Conservation (phyloP, 2,329 filamentous ascomycete genomes). For the Cladosporium sp. region DNA sequence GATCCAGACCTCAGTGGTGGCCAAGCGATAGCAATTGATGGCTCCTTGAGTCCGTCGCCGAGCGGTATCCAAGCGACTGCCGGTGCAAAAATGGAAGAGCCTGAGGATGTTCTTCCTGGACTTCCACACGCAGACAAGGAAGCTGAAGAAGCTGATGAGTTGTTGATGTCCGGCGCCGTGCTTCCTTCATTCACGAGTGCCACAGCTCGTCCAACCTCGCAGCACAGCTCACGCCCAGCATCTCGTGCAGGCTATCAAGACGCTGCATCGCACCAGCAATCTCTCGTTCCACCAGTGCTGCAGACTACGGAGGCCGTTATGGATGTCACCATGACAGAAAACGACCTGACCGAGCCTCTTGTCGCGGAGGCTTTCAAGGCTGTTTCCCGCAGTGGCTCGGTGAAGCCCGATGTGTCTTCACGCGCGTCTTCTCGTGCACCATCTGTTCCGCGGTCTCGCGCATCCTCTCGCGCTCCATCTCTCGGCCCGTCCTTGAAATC, state of each 20-base stretch:
- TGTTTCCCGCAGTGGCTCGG: background rate
- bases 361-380: background rate
- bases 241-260: conserved; percentile 1
- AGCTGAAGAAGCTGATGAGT: background rate
- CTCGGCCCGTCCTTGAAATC: conserved; percentile 20
- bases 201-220: background rate
- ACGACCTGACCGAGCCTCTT: background rate
- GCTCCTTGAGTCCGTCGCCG: background rate
- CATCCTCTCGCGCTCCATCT: conserved; percentile 21
- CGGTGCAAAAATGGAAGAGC: background rate
- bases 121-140: background rate
- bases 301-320: conserved; percentile 4
- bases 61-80: background rate
- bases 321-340: background rate
- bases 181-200: background rate
- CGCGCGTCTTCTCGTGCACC: conserved; percentile 6
- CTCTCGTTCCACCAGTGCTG: background rate
- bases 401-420: background rate
- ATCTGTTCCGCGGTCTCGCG: background rate
- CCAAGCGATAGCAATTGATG: conserved; percentile 19
- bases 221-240: background rate
- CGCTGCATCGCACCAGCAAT: conserved; percentile 4
- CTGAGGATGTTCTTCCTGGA: background rate
- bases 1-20: conserved; percentile 1
- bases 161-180: background rate